Base-by-base conservation (phyloP, 148 eudicot species). In the Rhododendron henanense region DNA sequence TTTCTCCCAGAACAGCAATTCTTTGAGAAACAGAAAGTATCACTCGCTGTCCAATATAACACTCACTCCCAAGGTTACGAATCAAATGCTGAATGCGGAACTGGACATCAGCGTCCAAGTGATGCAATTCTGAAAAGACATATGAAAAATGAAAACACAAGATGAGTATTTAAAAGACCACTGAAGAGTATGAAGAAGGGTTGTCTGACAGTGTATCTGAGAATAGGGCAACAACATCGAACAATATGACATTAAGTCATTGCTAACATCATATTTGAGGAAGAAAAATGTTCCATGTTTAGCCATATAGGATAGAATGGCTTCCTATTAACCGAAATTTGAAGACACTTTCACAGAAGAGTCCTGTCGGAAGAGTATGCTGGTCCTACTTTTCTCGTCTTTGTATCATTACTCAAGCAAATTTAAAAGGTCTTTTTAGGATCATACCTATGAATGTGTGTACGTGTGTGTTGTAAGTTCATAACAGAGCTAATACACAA, bases 31-130 rank as follows among this genome's bases (percentile, higher is more conserved):
- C 94, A 73, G 94, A 87, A 85, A 96, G 92, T 81, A 94, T 85
- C 53, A 93, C 87, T 59, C 95, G 93, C 85, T 93, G 98, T 83
- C 99, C 99, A 16, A 95, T 76, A 71, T 85, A 92, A 76, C 96
- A 83, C 63, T 91, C 91, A 77, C 91, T 93, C 89, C 98, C 95
- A 88, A 96, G 94, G 92, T 90, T 95, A 82, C 93, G 92, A 78
- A 94, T 81, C 73, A 94, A 85, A 82, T 96, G 96, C 86, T 96
- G 99, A 88, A 94, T 86, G 87, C 89, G 85, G 77, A 85, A 88
- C 79, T 90, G 92, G 79, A 86, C 87, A 87, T 89, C 91, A 85
- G 78, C 79, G 79, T 89, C 93, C 79, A 75, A 47, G 73, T 92
- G 89, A 61, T 86, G 81, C 45, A 85, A 79, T 61, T 89, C 96